Base-by-base conservation (phyloP, 306 rosid species). In the Alnus glutinosa region DNA sequence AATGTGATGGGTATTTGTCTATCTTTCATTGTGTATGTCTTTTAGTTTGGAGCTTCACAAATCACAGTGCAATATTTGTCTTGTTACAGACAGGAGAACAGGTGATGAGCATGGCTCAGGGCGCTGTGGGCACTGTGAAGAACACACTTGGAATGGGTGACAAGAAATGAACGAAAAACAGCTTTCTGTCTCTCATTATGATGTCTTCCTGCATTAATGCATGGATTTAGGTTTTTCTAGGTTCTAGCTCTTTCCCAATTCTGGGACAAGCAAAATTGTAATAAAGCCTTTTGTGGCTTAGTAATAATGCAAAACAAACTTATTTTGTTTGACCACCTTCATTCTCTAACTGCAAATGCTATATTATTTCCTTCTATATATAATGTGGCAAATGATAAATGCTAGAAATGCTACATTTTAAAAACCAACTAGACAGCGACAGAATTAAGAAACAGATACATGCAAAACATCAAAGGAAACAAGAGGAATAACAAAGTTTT, bases 71-170 rank as follows among this genome's bases (percentile, higher is more conserved):
- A 42, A 8, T 44, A 18, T n/a, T 74, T 19, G 9, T 55, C 1
- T 58, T 84, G 76, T 32, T 73, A 67, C 75, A 91, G 96, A 89
- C 90, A 12, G 91, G 89, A 71, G 93, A 87, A 52, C 90, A 87
- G 71, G 75, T 87, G 88, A 89, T 46, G 85, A 82, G 14, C 82
- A 85, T 89, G 90, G 90, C 92, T 80, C 92, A 89, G 23, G 89
- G 85, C 57, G 90, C 92, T 70, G 59, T 86, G 78, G 93, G 87
- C 0, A 81, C 14, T 30, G 93, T 91, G 75, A 91, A 89, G 86
- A 87, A 77, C 79, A 87, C 91, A 46, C 89, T 91, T 5, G 96
- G 96, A 7, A 84, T 86, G 89, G 86, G 19, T 66, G 86, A 87
- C 76, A 84, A 83, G 80, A 85, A 88, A 2, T 85, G 83, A 85